Base-by-base conservation (phyloP, 768 basidiomycete genomes). In the Lactifluus subvellereus region DNA sequence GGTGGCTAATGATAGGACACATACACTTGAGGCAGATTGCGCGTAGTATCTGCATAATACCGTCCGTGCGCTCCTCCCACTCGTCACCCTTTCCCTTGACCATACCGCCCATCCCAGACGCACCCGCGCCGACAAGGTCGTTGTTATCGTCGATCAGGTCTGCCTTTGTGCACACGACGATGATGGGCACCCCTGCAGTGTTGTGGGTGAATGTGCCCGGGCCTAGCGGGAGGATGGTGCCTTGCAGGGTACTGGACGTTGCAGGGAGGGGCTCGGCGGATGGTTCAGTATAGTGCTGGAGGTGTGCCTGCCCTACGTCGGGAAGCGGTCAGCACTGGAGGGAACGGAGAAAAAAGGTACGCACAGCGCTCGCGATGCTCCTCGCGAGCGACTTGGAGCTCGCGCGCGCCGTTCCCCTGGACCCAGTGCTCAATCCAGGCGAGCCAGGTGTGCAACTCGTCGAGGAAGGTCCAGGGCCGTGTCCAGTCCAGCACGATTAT, bases 41-140 rank as follows among this genome's bases (percentile, higher is more conserved):
- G 43, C 97, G 82, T 55, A 99, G 79, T n/a, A 91, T 85, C 70
- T 98, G 96, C 87, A 97, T 96, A 5, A 98, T 79, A 45, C 89
- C 89, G 71, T 99, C 97, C 47, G 94, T 95, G 69, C 88, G 80
- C 74, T 99, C 97, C 74, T 99, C 97, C 91, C 91, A 93, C 69
- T 91, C 89, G 10, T 85, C 88, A 1, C 92, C 91, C 72, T 93
- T 94, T 3, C 91, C 91, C 74, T 92, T 94, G 4, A 93, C 88
- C 88, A 93, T 90, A 14, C 87, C 87, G 27, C 91, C 89, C 86
- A 93, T 92, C 0, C 89, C 90, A 0, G 89, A 82, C 1, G 87
- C 77, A 43, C 92, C 92, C 0, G 77, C 77, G 6, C 85, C 85
- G 18, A 82, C 84, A 60, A 86, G 79, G 69, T 90, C 88, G 68